Evolutionary conservation across 257 asterid genomes (phyloP), one percentile per base, ranked within the genome.

Genomic region (Paulownia fortunei): DNA sequence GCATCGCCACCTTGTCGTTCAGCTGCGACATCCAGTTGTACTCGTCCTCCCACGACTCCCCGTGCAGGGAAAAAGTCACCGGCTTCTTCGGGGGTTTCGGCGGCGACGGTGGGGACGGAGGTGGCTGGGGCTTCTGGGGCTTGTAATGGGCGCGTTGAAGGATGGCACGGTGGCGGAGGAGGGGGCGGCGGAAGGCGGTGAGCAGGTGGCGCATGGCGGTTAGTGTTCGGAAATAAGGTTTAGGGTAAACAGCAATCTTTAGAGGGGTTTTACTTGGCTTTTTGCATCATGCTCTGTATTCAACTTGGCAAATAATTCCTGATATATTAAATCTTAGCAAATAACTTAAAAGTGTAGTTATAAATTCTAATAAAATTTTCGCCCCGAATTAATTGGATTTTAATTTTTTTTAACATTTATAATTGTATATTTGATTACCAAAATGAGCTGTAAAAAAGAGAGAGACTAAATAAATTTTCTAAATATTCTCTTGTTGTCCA

Each of bases 11-110:
- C 81, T 73, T 87, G 62, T 94, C 99, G 61, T 84, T 81, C 39
- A 94, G 84, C 82, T 91, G 97, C 9, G 99, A 92, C 99, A 92
- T 94, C 99, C 99, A 94, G 36, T 64, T 84, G 84, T 92, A 94
- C 12, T 86, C 91, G 78, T 94, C 99, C 62, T 91, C 92, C 98
- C 98, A 92, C 12, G 96, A 87, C 81, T 88, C 94, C 2, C 91
- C 97, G 87, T 95, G 98, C 63, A 93, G 83, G 77, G 85, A 76
- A 76, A 90, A 83, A 39, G 68, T 86, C 60, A 81, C 89, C 24
- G 97, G 94, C 77, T 92, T 93, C 78, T 89, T 90, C 0, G 98
- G 99, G 15, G 99, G 98, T 78, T 81, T 86, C 34, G 98, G 99
- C 34, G 89, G 92, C 2, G 89, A 87, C 6, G 98, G 97, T 4